Conservation (phyloP, 257 asterid species). For the Orobanche coerulescens region DNA sequence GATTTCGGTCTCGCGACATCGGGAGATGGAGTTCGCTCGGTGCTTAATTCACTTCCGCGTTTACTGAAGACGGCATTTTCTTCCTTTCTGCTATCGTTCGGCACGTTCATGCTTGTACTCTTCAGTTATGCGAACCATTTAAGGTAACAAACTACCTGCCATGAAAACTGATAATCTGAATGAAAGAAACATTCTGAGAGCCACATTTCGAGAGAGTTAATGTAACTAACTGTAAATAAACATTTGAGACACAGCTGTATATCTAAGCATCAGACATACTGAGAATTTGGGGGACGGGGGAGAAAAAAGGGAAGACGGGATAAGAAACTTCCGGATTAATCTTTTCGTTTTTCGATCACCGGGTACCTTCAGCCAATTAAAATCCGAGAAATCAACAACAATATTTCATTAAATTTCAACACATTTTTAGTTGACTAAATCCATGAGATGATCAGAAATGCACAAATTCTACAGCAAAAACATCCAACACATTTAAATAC, state of each 20-base stretch:
- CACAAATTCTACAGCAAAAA: not conserved
- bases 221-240: no score
- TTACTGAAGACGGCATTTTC: constrained; percentile 22
- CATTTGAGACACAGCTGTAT: no score
- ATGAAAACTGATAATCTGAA: not conserved
- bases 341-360: no score
- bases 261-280: no score
- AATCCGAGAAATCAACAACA: no score
- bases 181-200: no score
- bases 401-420: not conserved
- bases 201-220: no score
- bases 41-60: constrained; percentile 20
- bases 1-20: constrained; percentile 16
- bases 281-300: not conserved
- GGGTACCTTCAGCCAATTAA: no score
- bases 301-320: not conserved
- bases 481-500: not conserved
- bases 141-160: not conserved
- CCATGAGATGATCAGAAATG: not conserved
- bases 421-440: not conserved
- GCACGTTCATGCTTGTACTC: constrained; percentile 15
- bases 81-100: constrained; percentile 22
- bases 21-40: constrained; percentile 21
- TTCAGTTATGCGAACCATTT: not conserved
- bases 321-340: not conserved